These are phyloP conservation scores for Nitzschia sp. DNA, from an alignment of 108 stramenopile genomes.

Conservation along the genomic window DNA sequence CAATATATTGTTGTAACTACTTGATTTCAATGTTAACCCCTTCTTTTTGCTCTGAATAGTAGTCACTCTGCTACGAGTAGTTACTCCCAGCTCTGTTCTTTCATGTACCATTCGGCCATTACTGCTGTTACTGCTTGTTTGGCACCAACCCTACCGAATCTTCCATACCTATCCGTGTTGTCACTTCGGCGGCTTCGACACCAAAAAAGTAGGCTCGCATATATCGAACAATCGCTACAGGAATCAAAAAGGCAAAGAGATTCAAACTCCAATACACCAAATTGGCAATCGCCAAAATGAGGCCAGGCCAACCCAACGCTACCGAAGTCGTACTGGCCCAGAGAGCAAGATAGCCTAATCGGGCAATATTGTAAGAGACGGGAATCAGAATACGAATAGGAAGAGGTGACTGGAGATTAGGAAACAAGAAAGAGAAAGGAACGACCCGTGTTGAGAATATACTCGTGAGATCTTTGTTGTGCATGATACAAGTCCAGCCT, in stretches of 20 bases:
- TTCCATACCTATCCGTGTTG: constrained; percentile 58
- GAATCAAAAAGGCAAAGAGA: constrained; percentile 73
- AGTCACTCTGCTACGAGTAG: too few species aligned
- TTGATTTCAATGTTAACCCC: too few species aligned
- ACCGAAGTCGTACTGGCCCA: constrained; percentile 42
- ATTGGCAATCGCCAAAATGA: constrained; percentile 53
- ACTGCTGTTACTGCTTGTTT: constrained; percentile 7
- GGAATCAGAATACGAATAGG: constrained; percentile 76
- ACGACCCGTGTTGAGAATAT: background rate
- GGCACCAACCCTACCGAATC: constrained; percentile 57
- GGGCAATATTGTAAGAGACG: constrained; percentile 58
- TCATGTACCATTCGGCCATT: background rate
- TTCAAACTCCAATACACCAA: constrained; percentile 68
- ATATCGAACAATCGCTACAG: constrained; percentile 67
- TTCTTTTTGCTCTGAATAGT: too few species aligned
- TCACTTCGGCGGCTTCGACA: constrained; percentile 76
- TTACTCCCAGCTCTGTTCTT: background rate
- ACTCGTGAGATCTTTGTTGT: background rate
- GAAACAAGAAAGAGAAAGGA: background rate
- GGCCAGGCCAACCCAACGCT: constrained; percentile 34
- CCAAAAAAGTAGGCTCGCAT: constrained; percentile 74
- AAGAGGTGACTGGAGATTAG: constrained; percentile 45
- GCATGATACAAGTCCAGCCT: background rate
- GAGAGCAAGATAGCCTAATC: constrained; percentile 56
- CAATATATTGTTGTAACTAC: too few species aligned